Percentiles rank a stretch among this genome's conserved stretches.
phyloP scores from a whole-genome alignment of 768 basidiomycete genomes.

The Boletus reticulatus region DNA sequence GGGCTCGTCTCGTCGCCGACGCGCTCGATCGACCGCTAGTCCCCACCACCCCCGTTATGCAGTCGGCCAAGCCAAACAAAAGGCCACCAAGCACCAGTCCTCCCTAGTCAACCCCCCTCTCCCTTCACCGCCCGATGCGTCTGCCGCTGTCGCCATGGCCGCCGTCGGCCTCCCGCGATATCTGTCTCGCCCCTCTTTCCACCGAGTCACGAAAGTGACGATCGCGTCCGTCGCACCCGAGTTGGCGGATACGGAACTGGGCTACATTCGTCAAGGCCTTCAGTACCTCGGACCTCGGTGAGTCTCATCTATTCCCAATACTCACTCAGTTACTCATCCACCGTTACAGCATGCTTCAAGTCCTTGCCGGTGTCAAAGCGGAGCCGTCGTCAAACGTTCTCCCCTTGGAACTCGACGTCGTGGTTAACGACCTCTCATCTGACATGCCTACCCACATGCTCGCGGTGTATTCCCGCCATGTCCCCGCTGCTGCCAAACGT shows the following conservation, averaged over 20 bases:
- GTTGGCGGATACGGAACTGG: conserved; percentile 19
- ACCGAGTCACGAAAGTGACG: conserved; percentile 7
- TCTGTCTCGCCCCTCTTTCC: conserved; percentile 20
- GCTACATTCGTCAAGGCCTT: conserved; percentile 29
- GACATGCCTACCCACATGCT: conserved; percentile 34
- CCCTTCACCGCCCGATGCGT: conserved; percentile 7
- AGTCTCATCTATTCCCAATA: background rate
- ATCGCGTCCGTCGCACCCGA: conserved; percentile 27
- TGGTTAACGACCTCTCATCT: conserved; percentile 29
- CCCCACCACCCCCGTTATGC: conserved; percentile 32
- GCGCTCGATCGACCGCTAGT: conserved; percentile 33
- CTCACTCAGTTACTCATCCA: conserved; percentile 6
- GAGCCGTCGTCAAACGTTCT: conserved; percentile 20
- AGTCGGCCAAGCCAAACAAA: conserved; percentile 40
- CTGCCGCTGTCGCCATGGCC: conserved; percentile 7
- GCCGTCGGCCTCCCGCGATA: conserved; percentile 22
- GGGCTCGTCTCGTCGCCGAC: conserved; percentile 38
- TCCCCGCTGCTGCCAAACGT: conserved; percentile 24
- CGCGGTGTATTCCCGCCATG: conserved; percentile 27
- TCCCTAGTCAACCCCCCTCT: conserved; percentile 31
- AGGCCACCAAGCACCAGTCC: conserved; percentile 13
- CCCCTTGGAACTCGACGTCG: conserved; percentile 26
- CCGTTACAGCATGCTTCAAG: conserved; percentile 27
- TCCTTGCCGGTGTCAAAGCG: conserved; percentile 29
- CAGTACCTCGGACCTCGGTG: conserved; percentile 28